phyloP scores from a whole-genome alignment of 2,329 filamentous ascomycete species.

The Stachybotrys echinatus region DNA sequence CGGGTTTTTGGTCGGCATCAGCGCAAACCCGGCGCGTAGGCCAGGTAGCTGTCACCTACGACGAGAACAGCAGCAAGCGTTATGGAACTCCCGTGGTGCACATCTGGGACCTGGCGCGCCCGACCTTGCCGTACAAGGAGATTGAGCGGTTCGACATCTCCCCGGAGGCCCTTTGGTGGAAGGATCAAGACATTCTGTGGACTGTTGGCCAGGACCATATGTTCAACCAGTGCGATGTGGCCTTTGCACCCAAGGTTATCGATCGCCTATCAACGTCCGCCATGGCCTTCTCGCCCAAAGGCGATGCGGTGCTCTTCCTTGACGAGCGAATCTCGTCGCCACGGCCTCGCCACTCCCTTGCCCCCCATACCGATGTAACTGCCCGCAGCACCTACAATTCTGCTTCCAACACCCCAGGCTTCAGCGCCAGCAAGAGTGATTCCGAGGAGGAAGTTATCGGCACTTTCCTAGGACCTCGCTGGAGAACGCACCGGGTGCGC shows the following conservation, averaged over 20 bases:
- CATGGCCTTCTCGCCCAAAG: slow-evolving; percentile 54
- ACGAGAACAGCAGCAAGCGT: slow-evolving; percentile 47
- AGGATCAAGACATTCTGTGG: slow-evolving; percentile 61
- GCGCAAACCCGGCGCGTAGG: slow-evolving; percentile 54
- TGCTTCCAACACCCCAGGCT: slow-evolving; percentile 41
- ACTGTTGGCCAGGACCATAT: slow-evolving; percentile 56
- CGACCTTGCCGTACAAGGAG: slow-evolving; percentile 62
- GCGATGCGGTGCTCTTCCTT: slow-evolving; percentile 56
- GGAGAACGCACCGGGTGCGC: slow-evolving; percentile 33
- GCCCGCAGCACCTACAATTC: slow-evolving; percentile 40
- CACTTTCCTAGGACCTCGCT: slow-evolving; percentile 50
- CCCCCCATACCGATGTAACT: slow-evolving; percentile 25
- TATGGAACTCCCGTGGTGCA: slow-evolving; percentile 56
- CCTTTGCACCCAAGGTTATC: slow-evolving; percentile 57
- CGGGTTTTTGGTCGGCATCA: slow-evolving; percentile 60
- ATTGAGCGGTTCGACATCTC: slow-evolving; percentile 55
- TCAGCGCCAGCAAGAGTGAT: slow-evolving; percentile 56
- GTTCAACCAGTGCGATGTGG: slow-evolving; percentile 61
- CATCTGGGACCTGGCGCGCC: slow-evolving; percentile 64
- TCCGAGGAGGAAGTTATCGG: slow-evolving; percentile 61
- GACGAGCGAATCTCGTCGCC: slow-evolving; percentile 48
- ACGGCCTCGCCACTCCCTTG: slow-evolving; percentile 34
- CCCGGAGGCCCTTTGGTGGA: slow-evolving; percentile 57
- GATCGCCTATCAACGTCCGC: slow-evolving; percentile 58
- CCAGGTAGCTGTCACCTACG: slow-evolving; percentile 58